Evolutionary conservation across 805 yeast species (phyloP).

Genomic region (Myxozyma vanderwaltii): DNA sequence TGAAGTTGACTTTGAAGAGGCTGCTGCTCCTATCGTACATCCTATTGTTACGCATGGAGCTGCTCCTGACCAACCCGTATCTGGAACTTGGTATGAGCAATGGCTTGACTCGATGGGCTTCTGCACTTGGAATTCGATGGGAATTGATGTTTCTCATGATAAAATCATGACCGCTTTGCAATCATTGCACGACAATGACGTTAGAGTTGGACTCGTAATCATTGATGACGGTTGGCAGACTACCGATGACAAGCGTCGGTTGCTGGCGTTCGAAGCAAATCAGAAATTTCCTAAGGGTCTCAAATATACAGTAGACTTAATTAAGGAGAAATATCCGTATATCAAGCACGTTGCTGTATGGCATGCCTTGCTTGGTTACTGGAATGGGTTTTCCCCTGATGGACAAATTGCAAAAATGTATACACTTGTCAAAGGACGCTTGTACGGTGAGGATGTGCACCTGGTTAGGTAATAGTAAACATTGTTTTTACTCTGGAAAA

Average conservation of each 20-base stretch:
- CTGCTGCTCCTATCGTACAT: background rate
- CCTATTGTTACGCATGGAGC: background rate
- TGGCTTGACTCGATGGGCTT: slow-evolving; percentile 40
- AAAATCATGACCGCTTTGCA: slow-evolving; percentile 34
- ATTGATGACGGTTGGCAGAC: slow-evolving; percentile 44
- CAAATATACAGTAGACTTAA: slow-evolving; percentile 35
- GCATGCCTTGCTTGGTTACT: slow-evolving; percentile 41
- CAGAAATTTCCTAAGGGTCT: slow-evolving; percentile 40
- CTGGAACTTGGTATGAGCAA: slow-evolving; percentile 30
- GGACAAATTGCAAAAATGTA: slow-evolving; percentile 35
- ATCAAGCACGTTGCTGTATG: slow-evolving; percentile 41
- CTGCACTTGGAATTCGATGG: slow-evolving; percentile 43
- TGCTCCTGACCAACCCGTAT: slow-evolving; percentile 9
- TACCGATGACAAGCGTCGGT: slow-evolving; percentile 32
- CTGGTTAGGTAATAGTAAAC: slow-evolving; percentile 12
- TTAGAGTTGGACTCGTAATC: slow-evolving; percentile 35
- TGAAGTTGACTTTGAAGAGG: background rate
- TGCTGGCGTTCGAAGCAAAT: slow-evolving; percentile 37
- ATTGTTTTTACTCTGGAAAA: background rate
- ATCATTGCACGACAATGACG: slow-evolving; percentile 34
- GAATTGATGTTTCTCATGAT: slow-evolving; percentile 35
- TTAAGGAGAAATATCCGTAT: slow-evolving; percentile 34
- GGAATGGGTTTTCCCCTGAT: slow-evolving; percentile 39
- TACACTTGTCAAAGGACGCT: slow-evolving; percentile 13
- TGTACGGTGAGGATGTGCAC: slow-evolving; percentile 18